Conservation (phyloP, 305 asterid species). For the Fraxinus floribunda region DNA sequence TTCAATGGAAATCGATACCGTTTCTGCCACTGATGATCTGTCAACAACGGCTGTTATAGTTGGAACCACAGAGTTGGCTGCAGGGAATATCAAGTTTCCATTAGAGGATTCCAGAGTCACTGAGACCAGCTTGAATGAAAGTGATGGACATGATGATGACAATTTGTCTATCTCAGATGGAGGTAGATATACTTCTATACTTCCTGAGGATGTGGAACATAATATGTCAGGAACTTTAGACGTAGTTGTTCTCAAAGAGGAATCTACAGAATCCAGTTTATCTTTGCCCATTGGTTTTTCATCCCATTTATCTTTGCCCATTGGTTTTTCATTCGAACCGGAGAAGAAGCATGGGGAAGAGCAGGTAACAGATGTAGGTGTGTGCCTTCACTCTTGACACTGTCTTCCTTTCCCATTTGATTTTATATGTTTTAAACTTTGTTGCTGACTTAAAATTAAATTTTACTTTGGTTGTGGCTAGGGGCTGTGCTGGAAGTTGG, state of each 20-base stretch:
- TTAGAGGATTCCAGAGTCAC: conserved; percentile 39
- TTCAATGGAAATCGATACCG: conserved; percentile 30
- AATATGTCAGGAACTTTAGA: conserved; percentile 29
- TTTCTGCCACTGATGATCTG: conserved; percentile 34
- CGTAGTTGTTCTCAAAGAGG: conserved; percentile 30
- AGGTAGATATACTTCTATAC: conserved; percentile 38
- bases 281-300: conserved; percentile 40
- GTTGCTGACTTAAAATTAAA: conserved; percentile 32
- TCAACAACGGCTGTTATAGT: conserved; percentile 31
- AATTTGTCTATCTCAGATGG: conserved; percentile 27
- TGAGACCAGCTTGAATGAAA: conserved; percentile 25
- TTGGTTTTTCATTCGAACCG: conserved; percentile 31
- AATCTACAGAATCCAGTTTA: conserved; percentile 29
- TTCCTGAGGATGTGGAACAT: conserved; percentile 34
- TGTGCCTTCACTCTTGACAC: conserved; percentile 82
- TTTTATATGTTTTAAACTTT: conserved; percentile 9
- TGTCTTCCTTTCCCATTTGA: conserved; percentile 21
- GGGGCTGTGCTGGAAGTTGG: conserved; percentile 83
- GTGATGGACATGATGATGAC: conserved; percentile 24
- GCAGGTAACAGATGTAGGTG: conserved; percentile 99
- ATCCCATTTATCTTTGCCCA: conserved; percentile 32
- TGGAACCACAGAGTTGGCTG: conserved; percentile 33
- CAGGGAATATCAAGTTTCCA: conserved; percentile 26
- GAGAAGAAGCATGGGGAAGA: conserved; percentile 48
- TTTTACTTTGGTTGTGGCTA: conserved; percentile 53